These are phyloP conservation scores for Yamadazyma sp. DNA, from an alignment of 1,139 yeast species.

Conservation along the genomic window DNA sequence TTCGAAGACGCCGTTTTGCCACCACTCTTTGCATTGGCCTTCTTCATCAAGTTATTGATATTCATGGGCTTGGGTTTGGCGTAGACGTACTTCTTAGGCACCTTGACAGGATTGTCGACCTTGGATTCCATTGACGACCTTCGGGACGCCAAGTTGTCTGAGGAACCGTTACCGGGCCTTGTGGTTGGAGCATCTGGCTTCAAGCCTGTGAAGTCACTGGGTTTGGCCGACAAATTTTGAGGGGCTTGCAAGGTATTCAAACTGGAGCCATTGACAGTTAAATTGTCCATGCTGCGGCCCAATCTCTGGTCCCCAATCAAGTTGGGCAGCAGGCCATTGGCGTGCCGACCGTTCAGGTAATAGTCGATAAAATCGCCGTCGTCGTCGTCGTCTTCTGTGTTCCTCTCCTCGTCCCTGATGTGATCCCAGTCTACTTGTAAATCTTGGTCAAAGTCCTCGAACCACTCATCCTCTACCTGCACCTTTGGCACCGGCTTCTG, in stretches of 20 bases:
- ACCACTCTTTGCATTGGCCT: constrained; percentile 4
- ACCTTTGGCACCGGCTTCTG: constrained; percentile 10
- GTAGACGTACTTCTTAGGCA: constrained; percentile 30
- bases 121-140: too few relatives aligned
- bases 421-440: constrained; percentile 31
- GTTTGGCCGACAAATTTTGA: too few relatives aligned
- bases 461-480: constrained; percentile 24
- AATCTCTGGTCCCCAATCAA: constrained; percentile 35
- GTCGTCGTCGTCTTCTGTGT: neutral
- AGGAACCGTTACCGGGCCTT: too few relatives aligned
- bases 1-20: constrained; percentile 5
- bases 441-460: constrained; percentile 51
- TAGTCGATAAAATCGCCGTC: constrained; percentile 2
- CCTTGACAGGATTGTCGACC: neutral
- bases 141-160: too few relatives aligned
- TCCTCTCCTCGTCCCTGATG: constrained; percentile 13
- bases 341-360: neutral
- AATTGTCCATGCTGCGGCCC: constrained; percentile 21
- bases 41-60: constrained; percentile 33
- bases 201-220: too few relatives aligned
- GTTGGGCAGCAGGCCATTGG: constrained; percentile 16
- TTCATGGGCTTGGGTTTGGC: constrained; percentile 45
- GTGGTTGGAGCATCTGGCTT: too few relatives aligned
- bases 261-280: too few relatives aligned
- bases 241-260: too few relatives aligned